Base-by-base conservation (phyloP, 768 basidiomycete genomes). In the Podaxis sp. region DNA sequence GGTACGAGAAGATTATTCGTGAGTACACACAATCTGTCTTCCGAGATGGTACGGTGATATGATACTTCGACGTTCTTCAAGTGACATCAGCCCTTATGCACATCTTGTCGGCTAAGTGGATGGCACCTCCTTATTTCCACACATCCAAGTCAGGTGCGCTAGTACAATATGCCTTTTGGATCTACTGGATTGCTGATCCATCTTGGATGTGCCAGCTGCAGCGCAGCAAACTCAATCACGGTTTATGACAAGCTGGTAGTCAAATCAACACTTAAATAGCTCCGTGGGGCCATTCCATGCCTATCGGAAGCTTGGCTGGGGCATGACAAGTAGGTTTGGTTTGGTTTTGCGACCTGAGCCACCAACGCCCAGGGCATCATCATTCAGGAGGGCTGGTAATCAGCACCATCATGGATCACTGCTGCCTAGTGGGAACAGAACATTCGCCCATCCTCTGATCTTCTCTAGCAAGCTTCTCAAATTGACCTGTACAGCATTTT, bases 161-260 rank as follows among this genome's bases (percentile, higher is more conserved):
- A 1, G n/a, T 46, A 46, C 9, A 9, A 46, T 8, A 46, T 19
- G 7, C n/a, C 43, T 19, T 19, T 19, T 46, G 43, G 17, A 46
- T 19, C 15, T 19, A 19, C 15, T 46, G 43, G 19, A 46, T 17
- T 19, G 19, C 49, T 24, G 49, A 24, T 50, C 19, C 19, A 37
- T 37, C 12, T 22, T 40, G 13, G 9, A 55, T 9, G 19, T 24
- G 38, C n/a, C 13, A 40, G 12, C 36, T 38, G 12, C 19, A 19
- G 43, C 43, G 43, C n/a, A 41, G 59, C 15, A 22, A 61, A 61
- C 60, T 55, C 29, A 37, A 61, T 61, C 60, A 61, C 40, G 33
- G 12, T 8, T n/a, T 19, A 8, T 53, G 53, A 59, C 49, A 43
- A 38, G 54, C 19, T 19, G 7, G 25, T 37, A 46, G 29, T 11